Evolutionary conservation across 148 eudicot species (phyloP), one percentile per base, ranked within the genome.

Genomic region (Chenopodium quinoa): DNA sequence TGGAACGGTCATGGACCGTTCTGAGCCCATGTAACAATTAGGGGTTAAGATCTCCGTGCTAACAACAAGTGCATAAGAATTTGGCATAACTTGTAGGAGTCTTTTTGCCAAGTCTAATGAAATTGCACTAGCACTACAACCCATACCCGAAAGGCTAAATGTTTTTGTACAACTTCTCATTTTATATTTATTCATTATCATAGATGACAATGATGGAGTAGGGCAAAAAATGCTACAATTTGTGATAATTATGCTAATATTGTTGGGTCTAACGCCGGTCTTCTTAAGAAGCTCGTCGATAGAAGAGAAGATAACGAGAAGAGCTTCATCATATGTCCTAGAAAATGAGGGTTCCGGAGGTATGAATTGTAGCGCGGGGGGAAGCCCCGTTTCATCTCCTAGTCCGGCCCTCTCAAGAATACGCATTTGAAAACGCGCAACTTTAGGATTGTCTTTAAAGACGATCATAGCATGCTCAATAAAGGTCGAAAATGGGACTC

Each of bases 141-240:
- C 92, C 92, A 89, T 89, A 1, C 92, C 92, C 10, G 89, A 86
- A 5, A 89, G 85, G 40, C 84, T 89, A 80, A 50, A 86, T 62
- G 86, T 86, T 81, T 84, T 81, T 19, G 86, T 75, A 73, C 78
- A 79, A 40, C 86, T 86, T 23, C 86, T 81, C 60, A 89, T 75
- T 75, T 83, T 83, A 52, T 85, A 88, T 79, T 73, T 86, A 34
- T 83, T 88, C 22, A 88, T 79, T 46, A 88, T 79, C 84, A 86
- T 87, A 9, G 90, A 84, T 3, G 90, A 89, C 3, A 89, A 58
- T 0, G 90, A 87, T 5, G 91, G 91, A 0, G 88, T 77, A 37
- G 91, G 91, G 27, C 82, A 84, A 75, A 87, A 89, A 0, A 89
- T 13, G 75, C 91, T 89, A 73, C 91, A 89, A 56, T 89, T 89